Conservation (phyloP, 768 basidiomycete species). For the Mycena epipterygia region DNA sequence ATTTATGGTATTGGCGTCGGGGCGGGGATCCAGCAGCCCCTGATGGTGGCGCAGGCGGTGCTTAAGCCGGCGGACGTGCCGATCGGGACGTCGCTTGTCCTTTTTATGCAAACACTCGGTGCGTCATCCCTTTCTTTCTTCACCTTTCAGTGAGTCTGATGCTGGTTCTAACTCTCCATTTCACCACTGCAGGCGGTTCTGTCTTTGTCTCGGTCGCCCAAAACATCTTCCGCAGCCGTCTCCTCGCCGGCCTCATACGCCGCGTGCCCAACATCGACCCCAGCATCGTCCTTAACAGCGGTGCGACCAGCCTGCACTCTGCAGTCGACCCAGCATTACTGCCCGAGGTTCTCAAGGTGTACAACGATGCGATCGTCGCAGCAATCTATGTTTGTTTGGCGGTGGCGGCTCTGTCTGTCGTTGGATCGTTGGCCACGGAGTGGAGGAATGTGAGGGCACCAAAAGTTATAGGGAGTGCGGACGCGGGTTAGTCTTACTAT, state of each 20-base stretch:
- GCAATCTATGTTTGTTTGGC: constrained; percentile 3
- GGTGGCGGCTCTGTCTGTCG: not conserved
- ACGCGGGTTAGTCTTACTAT: no score
- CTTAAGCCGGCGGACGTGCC: constrained; percentile 31
- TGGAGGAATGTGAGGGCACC: constrained; percentile 19
- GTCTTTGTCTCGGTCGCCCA: constrained; percentile 37
- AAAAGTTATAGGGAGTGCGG: no score
- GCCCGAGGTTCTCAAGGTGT: constrained; percentile 1
- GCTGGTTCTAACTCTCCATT: no score
- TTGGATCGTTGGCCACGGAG: constrained; percentile 14
- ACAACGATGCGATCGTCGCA: constrained; percentile 11
- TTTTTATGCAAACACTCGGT: constrained; percentile 35
- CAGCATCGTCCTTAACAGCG: not conserved
- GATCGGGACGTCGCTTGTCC: constrained; percentile 27
- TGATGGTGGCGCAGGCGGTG: constrained; percentile 35
- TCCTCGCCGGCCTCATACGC: not conserved
- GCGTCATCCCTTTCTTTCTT: not conserved
- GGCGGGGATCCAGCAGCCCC: constrained; percentile 32
- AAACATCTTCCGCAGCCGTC: constrained; percentile 28
- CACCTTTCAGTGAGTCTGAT: not conserved
- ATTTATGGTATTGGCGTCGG: constrained; percentile 48
- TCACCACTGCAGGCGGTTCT: constrained; percentile 18
- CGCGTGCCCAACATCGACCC: constrained; percentile 11
- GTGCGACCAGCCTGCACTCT: constrained; percentile 14
- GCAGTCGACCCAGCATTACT: not conserved